Evolutionary conservation across 768 basidiomycete genomes (phyloP).

Genomic region (Porpolomopsis calyptriformis): DNA sequence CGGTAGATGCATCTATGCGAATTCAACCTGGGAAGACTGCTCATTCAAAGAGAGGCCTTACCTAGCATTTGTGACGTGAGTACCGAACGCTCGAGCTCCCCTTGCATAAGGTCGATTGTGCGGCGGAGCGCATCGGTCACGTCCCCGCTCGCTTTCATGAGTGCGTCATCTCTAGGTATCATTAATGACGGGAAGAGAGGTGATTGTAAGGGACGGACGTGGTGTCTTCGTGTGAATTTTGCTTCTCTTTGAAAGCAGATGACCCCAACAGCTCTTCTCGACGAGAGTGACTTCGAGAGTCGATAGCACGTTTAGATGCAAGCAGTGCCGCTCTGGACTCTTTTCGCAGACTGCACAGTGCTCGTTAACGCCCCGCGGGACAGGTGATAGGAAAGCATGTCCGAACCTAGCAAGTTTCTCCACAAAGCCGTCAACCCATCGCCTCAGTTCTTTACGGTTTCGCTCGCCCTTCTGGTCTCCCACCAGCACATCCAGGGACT

Average conservation of each 20-base stretch:
- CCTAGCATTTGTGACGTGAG: slow-evolving; percentile 80
- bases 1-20: slow-evolving; percentile 61
- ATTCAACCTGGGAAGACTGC: background rate
- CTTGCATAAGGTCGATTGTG: slow-evolving; percentile 80
- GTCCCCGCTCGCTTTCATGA: slow-evolving; percentile 83
- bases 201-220: slow-evolving; percentile 33
- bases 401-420: slow-evolving; percentile 40
- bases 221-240: slow-evolving; percentile 43
- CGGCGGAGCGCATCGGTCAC: slow-evolving; percentile 83
- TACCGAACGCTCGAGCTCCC: slow-evolving; percentile 83
- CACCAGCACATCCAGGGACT: slow-evolving; percentile 60
- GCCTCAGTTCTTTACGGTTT: slow-evolving; percentile 37
- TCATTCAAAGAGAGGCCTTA: slow-evolving; percentile 19
- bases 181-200: background rate
- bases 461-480: slow-evolving; percentile 61
- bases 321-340: slow-evolving; percentile 62
- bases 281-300: slow-evolving; percentile 44
- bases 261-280: slow-evolving; percentile 62
- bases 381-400: background rate
- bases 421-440: slow-evolving; percentile 39
- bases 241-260: slow-evolving; percentile 39
- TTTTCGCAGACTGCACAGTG: slow-evolving; percentile 38
- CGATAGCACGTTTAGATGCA: slow-evolving; percentile 63
- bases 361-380: background rate
- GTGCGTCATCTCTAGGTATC: slow-evolving; percentile 55